A percentile compares a stretch with the other conserved stretches of the same genome.
Evolutionary conservation across 2,329 filamentous ascomycete genomes (phyloP).

Genomic region (Ophiocordyceps robertsii): DNA sequence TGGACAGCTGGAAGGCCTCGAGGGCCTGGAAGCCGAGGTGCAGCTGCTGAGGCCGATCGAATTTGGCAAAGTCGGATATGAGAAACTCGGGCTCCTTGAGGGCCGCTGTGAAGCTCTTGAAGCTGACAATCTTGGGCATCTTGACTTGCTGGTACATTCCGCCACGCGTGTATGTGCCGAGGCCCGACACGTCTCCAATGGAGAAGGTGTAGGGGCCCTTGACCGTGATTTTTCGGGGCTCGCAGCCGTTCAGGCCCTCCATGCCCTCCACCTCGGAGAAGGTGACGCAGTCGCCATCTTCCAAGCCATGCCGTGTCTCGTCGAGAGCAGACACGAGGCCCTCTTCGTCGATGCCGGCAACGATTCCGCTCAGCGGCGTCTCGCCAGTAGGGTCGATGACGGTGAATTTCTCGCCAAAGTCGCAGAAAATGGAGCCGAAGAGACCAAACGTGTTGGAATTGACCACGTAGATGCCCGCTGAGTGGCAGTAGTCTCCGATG

Average conservation of each 20-base stretch:
- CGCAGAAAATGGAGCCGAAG: constrained; percentile 92
- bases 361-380: constrained; percentile 72
- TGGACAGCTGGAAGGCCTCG: constrained; percentile 66
- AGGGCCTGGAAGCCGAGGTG: constrained; percentile 89
- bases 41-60: constrained; percentile 83
- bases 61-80: constrained; percentile 94
- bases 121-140: constrained; percentile 90
- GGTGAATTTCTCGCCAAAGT: constrained; percentile 91
- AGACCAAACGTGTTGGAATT: constrained; percentile 83
- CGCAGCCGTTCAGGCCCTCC: constrained; percentile 71
- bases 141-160: constrained; percentile 94
- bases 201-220: constrained; percentile 97
- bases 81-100: constrained; percentile 80
- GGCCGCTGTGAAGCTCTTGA: constrained; percentile 66
- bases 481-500: constrained; percentile 87
- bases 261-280: constrained; percentile 90
- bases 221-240: constrained; percentile 81
- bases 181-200: constrained; percentile 79
- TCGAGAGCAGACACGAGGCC: constrained; percentile 87
- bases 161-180: constrained; percentile 78
- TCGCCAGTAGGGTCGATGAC: constrained; percentile 85
- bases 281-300: constrained; percentile 92
- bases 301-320: constrained; percentile 85
- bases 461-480: constrained; percentile 83
- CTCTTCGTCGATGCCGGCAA: constrained; percentile 79